Evolutionary conservation across 805 yeast genomes (phyloP).

Genomic region (Lachancea waltii): DNA sequence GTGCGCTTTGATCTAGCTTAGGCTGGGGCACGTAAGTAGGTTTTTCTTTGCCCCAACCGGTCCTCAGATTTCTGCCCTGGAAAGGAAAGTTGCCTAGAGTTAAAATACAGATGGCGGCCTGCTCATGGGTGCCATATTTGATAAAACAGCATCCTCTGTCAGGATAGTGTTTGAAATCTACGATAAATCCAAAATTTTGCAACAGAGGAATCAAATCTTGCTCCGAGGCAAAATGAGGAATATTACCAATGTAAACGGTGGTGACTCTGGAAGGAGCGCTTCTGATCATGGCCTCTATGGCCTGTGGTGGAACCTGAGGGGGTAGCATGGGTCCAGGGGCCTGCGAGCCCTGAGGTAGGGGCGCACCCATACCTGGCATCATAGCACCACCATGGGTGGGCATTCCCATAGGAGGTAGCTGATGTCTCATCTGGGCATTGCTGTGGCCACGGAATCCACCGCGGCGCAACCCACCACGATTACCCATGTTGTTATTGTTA

Average conservation of each 20-base stretch:
- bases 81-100: conserved; percentile 63
- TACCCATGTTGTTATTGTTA: conserved; percentile 16
- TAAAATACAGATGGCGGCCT: conserved; percentile 83
- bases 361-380: conserved; percentile 19
- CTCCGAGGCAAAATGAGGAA: conserved; percentile 71
- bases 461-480: conserved; percentile 18
- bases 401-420: conserved; percentile 15
- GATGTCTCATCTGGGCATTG: conserved; percentile 19
- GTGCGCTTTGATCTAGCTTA: conserved; percentile 15
- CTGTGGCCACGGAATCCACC: conserved; percentile 20
- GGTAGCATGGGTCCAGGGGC: conserved; percentile 23
- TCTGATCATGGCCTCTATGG: conserved; percentile 63
- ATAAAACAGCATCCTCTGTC: conserved; percentile 86
- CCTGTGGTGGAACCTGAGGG: conserved; percentile 42
- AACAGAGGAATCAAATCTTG: conserved; percentile 65
- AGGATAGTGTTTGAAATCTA: conserved; percentile 72
- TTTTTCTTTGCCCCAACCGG: conserved; percentile 81
- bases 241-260: conserved; percentile 81
- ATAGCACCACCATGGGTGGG: conserved; percentile 19
- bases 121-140: conserved; percentile 77
- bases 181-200: conserved; percentile 75
- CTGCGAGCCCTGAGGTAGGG: conserved; percentile 13
- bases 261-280: conserved; percentile 65
- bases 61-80: conserved; percentile 71
- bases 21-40: conserved; percentile 31